Evolutionary conservation across 2,329 filamentous ascomycete genomes (phyloP).

Genomic region (Bipolaris gigantea): DNA sequence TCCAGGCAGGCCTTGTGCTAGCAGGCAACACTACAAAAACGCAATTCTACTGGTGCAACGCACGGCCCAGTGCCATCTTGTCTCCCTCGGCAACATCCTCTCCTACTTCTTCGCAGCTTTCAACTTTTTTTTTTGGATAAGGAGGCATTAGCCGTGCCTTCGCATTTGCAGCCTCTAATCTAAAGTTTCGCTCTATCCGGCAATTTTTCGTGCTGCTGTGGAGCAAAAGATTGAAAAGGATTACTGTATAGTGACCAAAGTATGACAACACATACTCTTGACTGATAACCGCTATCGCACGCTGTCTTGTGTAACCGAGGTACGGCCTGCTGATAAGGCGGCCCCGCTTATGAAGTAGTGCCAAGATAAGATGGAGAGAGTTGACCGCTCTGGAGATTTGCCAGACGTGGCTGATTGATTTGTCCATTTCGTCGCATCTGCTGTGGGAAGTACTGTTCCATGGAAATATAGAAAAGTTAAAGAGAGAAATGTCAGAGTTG

Average conservation of each 20-base stretch:
- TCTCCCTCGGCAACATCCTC: neutral
- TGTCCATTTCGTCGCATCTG: no score
- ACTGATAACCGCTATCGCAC: neutral
- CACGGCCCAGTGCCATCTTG: neutral
- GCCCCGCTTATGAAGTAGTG: neutral
- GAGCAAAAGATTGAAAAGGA: neutral
- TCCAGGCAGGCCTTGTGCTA: slow-evolving; percentile 8
- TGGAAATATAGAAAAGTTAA: no score
- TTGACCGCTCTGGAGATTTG: neutral
- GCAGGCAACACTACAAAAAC: neutral
- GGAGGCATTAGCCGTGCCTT: neutral
- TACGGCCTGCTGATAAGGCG: neutral
- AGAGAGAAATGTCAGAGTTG: no score
- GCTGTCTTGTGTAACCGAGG: neutral
- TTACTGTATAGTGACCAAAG: neutral
- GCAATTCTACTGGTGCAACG: neutral
- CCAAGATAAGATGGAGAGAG: neutral
- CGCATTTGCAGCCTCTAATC: neutral
- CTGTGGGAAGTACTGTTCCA: no score
- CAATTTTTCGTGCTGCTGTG: neutral
- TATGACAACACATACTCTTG: neutral
- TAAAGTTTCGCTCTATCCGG: neutral
- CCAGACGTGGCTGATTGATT: no score
- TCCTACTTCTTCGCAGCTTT: neutral
- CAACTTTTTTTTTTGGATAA: neutral